phyloP scores from a whole-genome alignment of 2,329 filamentous ascomycete genomes.

The Harringtonia lauricola region DNA sequence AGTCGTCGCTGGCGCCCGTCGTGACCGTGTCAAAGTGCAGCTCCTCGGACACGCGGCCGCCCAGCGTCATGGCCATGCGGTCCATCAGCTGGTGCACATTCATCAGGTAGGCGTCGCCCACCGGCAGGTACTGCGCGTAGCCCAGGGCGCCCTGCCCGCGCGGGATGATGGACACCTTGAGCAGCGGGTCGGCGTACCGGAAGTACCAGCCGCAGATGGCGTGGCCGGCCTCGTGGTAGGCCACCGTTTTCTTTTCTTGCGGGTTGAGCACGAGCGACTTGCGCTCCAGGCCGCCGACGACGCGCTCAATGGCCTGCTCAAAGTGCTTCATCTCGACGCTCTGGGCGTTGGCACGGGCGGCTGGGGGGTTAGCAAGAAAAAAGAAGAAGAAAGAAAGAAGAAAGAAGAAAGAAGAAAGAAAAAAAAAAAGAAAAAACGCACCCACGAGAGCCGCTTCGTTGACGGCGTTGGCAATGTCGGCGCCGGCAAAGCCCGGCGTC shows the following conservation, averaged over 20 bases:
- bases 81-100: conserved; percentile 94
- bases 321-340: conserved; percentile 84
- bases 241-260: conserved; percentile 66
- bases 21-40: conserved; percentile 95
- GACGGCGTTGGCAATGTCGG: conserved; percentile 96
- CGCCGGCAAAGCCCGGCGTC: conserved; percentile 93
- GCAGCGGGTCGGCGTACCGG: conserved; percentile 86
- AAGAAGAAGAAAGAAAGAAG: background rate
- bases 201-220: conserved; percentile 99
- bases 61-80: conserved; percentile 98
- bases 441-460: conserved; percentile 93
- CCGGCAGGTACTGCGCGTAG: conserved; percentile 94
- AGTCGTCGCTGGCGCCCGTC: conserved; percentile 89
- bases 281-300: conserved; percentile 93
- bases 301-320: conserved; percentile 93
- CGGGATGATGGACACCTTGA: conserved; percentile 98
- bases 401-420: background rate
- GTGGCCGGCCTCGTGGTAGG: conserved; percentile 70
- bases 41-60: conserved; percentile 90
- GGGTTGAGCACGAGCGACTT: conserved; percentile 90
- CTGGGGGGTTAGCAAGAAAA: conserved; percentile 39
- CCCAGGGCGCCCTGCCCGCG: conserved; percentile 87
- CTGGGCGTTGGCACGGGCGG: conserved; percentile 71
- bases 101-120: conserved; percentile 89
- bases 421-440: background rate